Percentiles rank a stretch among this genome's conserved stretches.
phyloP scores from a whole-genome alignment of 2,329 filamentous ascomycete species.

The Trichoderma lentiforme region DNA sequence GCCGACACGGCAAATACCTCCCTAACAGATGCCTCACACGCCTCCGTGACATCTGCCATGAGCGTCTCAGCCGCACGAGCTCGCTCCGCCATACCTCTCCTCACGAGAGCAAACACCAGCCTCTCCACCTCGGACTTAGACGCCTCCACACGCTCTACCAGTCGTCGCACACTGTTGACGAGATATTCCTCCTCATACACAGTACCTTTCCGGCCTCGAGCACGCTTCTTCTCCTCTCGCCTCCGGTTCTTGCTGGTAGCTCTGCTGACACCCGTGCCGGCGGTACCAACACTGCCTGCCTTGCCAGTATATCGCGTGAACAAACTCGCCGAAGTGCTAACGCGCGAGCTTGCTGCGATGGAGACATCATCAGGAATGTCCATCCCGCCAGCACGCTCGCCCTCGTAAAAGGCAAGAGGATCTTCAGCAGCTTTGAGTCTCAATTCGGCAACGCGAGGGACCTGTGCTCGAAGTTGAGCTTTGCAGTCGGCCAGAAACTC shows the following conservation, averaged over 20 bases:
- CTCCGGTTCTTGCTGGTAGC: constrained; percentile 84
- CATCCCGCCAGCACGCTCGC: constrained; percentile 59
- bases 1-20: constrained; percentile 59
- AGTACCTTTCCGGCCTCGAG: constrained; percentile 89
- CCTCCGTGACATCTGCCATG: constrained; percentile 69
- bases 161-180: constrained; percentile 76
- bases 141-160: constrained; percentile 78
- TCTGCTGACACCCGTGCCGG: constrained; percentile 69
- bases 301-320: constrained; percentile 90
- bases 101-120: constrained; percentile 72
- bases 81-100: constrained; percentile 82
- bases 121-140: constrained; percentile 68
- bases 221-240: constrained; percentile 91
- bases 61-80: constrained; percentile 73
- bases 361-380: constrained; percentile 92
- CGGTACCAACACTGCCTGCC: constrained; percentile 59
- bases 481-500: constrained; percentile 94
- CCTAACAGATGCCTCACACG: constrained; percentile 62
- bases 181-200: constrained; percentile 98
- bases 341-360: constrained; percentile 74
- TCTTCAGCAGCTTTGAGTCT: constrained; percentile 77
- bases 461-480: constrained; percentile 75
- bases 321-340: constrained; percentile 79
- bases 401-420: constrained; percentile 85
- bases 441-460: constrained; percentile 80